phyloP scores from a whole-genome alignment of 768 basidiomycete genomes.

The Boletus tomentosulus region DNA sequence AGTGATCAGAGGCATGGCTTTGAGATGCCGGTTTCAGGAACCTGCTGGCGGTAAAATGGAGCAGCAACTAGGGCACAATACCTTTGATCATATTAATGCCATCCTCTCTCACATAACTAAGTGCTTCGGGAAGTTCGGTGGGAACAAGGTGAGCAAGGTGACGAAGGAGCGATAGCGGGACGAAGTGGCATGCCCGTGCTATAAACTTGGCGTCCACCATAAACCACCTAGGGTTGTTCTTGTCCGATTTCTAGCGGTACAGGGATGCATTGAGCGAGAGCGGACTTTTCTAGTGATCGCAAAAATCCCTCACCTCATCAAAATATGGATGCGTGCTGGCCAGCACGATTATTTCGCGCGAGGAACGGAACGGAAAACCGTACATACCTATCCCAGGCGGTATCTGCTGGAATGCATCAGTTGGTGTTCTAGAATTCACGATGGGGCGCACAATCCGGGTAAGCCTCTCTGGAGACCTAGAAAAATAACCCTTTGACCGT shows the following conservation, averaged over 20 bases:
- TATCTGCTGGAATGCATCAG: slow-evolving; percentile 47
- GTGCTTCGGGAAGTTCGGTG: slow-evolving; percentile 42
- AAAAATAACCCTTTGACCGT: slow-evolving; percentile 4
- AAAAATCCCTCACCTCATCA: slow-evolving; percentile 49
- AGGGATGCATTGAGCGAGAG: neutral
- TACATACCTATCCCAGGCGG: slow-evolving; percentile 83
- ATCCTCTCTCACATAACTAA: slow-evolving; percentile 63
- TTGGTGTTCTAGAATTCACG: slow-evolving; percentile 1
- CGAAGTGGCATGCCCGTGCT: slow-evolving; percentile 62
- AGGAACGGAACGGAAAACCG: neutral
- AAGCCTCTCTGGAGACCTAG: slow-evolving; percentile 77
- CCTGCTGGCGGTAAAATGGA: neutral
- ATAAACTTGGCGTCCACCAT: slow-evolving; percentile 83
- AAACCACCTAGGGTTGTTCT: slow-evolving; percentile 80
- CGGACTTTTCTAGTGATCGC: neutral
- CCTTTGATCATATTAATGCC: slow-evolving; percentile 65
- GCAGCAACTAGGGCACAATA: slow-evolving; percentile 24
- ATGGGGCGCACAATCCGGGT: slow-evolving; percentile 73
- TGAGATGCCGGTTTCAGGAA: slow-evolving; percentile 10
- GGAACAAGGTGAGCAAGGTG: slow-evolving; percentile 46
- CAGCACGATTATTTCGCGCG: slow-evolving; percentile 6
- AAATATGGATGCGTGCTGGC: slow-evolving; percentile 72
- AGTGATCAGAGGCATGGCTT: slow-evolving; percentile 76
- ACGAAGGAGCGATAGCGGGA: slow-evolving; percentile 73
- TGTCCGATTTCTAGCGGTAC: slow-evolving; percentile 63